Conservation (phyloP, 441 rosid species). For the Eruca vesicaria region DNA sequence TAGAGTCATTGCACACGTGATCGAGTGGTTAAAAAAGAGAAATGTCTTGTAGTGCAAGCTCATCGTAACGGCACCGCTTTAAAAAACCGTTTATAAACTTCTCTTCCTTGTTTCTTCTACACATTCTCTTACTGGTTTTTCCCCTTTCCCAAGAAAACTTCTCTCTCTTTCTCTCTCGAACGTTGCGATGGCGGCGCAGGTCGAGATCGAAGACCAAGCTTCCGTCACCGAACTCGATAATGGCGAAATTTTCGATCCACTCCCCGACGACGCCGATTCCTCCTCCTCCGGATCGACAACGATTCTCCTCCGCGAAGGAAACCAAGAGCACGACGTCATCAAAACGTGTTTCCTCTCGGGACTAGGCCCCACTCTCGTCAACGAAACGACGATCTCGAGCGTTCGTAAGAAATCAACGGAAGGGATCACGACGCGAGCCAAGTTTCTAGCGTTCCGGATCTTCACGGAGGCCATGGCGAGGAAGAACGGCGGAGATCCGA, state of each 20-base stretch:
- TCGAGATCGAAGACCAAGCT: constrained; percentile 23
- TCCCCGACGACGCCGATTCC: constrained; percentile 22
- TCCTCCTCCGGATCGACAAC: constrained; percentile 24
- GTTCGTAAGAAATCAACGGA: constrained; percentile 37
- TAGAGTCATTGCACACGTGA: not conserved
- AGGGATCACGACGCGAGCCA: constrained; percentile 32
- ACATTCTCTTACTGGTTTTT: not conserved
- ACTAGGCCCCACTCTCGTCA: not conserved
- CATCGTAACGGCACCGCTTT: constrained; percentile 29
- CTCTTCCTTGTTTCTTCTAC: not conserved
- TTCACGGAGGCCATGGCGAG: constrained; percentile 37
- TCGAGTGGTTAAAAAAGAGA: not conserved
- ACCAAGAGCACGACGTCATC: constrained; percentile 10
- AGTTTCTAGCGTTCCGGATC: constrained; percentile 27
- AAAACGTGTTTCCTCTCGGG: constrained; percentile 17
- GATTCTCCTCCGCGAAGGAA: constrained; percentile 29
- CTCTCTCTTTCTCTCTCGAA: not conserved
- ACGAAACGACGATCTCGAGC: constrained; percentile 26
- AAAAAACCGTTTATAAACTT: constrained; percentile 7
- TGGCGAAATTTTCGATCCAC: constrained; percentile 21
- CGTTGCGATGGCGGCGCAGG: constrained; percentile 24
- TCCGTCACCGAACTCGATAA: constrained; percentile 17
- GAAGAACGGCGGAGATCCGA: constrained; percentile 42
- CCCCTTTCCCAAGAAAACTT: constrained; percentile 20
- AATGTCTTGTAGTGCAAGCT: constrained; percentile 19